Percentiles rank a stretch among this genome's conserved stretches.
Evolutionary conservation across 805 yeast genomes (phyloP).

Genomic region (Nakazawaea sp.): DNA sequence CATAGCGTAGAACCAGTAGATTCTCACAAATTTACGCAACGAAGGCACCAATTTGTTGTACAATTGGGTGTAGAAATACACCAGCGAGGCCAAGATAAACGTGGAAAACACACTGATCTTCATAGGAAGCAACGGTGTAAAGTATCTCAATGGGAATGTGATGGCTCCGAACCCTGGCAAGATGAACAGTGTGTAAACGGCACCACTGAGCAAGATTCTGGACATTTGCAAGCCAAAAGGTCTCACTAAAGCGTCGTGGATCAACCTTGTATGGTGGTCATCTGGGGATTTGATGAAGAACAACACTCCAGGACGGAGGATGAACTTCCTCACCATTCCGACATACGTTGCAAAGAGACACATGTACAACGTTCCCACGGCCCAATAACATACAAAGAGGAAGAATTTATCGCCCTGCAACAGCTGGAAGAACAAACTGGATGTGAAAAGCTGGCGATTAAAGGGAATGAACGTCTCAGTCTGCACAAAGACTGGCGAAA

Average conservation of each 20-base stretch:
- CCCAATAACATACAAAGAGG: conserved; percentile 43
- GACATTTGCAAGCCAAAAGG: conserved; percentile 69
- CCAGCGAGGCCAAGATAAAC: not conserved
- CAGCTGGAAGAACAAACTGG: conserved; percentile 4
- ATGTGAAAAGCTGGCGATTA: conserved; percentile 1
- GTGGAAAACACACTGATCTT: not conserved
- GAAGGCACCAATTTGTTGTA: conserved; percentile 2
- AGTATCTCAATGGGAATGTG: conserved; percentile 39
- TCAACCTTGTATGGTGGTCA: conserved; percentile 80
- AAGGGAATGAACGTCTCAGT: conserved; percentile 8
- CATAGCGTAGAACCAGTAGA: conserved; percentile 61
- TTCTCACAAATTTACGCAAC: conserved; percentile 26
- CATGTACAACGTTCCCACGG: conserved; percentile 80
- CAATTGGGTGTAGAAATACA: conserved; percentile 23
- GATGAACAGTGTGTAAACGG: conserved; percentile 69
- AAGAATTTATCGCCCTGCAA: conserved; percentile 5
- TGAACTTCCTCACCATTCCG: conserved; percentile 67
- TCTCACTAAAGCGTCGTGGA: conserved; percentile 80
- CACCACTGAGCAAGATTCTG: conserved; percentile 64
- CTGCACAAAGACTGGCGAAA: conserved; percentile 47
- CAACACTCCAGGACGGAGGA: conserved; percentile 82
- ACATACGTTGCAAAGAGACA: conserved; percentile 78
- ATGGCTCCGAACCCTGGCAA: conserved; percentile 67
- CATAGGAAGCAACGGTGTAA: conserved; percentile 25
- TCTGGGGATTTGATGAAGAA: conserved; percentile 92